Base-by-base conservation (phyloP, 73 alveolate species). In the Loxodes magnus region DNA sequence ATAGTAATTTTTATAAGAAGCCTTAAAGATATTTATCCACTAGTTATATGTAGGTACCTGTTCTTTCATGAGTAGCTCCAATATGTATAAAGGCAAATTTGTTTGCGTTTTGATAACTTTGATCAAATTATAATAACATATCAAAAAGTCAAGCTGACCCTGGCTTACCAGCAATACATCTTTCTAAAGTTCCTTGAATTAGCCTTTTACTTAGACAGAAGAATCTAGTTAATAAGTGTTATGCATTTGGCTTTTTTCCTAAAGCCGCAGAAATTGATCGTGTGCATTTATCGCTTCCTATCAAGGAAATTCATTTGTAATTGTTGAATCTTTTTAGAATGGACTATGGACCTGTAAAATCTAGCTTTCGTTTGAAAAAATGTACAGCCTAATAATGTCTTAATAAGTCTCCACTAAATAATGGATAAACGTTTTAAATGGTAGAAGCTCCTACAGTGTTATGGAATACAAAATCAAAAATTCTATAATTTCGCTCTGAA, bases 71-170 rank as follows among this genome's bases (percentile, higher is more conserved):
- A 46, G 59, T 41, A 12, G 59, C 27, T n/a, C 27, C 27, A 9
- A 46, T 46, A 46, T 46, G 59, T n/a, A 41, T 46, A 24, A 46
- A 46, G 7, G 27, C 2, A 37, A 37, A 46, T 46, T 46, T 37
- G 27, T 23, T 16, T 2, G 9, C 14, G 10, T 46, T 12, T 46
- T n/a, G 9, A 22, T 46, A 46, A 46, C 27, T 46, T n/a, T n/a
- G n/a, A n/a, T n/a, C n/a, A n/a, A n/a, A n/a, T n/a, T n/a, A n/a
- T n/a, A n/a, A n/a, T n/a, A n/a, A n/a, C n/a, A n/a, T n/a, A n/a
- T n/a, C n/a, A n/a, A n/a, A n/a, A n/a, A n/a, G n/a, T n/a, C n/a
- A n/a, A n/a, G n/a, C n/a, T n/a, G n/a, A n/a, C n/a, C n/a, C n/a
- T n/a, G n/a, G n/a, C n/a, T n/a, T n/a, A n/a, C n/a, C n/a, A n/a